Percentiles rank a stretch among this genome's conserved stretches.
Evolutionary conservation across 164 flowering plant species (phyloP).

Genomic region (Nymphaea thermarum): DNA sequence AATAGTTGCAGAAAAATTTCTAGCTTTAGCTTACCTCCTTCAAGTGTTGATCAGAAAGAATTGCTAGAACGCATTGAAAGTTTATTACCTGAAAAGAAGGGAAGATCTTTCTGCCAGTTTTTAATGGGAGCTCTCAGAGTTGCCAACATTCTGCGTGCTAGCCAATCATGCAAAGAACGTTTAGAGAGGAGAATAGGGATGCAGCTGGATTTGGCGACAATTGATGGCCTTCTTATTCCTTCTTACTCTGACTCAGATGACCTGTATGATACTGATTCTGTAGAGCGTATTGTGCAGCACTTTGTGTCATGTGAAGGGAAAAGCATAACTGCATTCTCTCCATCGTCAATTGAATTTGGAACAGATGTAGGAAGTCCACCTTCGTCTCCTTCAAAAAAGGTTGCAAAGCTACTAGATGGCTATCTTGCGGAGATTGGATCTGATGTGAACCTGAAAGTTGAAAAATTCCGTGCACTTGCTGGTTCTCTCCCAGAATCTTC

Average conservation of each 20-base stretch:
- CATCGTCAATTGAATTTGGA: constrained; percentile 30
- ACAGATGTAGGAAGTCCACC: constrained; percentile 40
- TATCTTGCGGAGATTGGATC: constrained; percentile 91
- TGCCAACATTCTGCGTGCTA: constrained; percentile 59
- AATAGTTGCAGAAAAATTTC: constrained; percentile 38
- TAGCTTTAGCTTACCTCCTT: constrained; percentile 57
- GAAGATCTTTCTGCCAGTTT: constrained; percentile 72
- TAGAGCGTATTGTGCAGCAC: constrained; percentile 56
- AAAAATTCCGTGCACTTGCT: constrained; percentile 57
- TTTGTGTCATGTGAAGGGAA: constrained; percentile 45
- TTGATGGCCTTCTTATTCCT: constrained; percentile 78
- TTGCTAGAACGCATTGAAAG: constrained; percentile 56
- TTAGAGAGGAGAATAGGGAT: constrained; percentile 73
- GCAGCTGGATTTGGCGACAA: constrained; percentile 73
- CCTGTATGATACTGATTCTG: constrained; percentile 62
- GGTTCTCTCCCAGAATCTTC: constrained; percentile 77
- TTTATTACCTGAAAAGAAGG: constrained; percentile 69
- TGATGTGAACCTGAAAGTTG: constrained; percentile 81
- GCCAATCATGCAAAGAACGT: constrained; percentile 36
- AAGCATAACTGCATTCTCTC: constrained; percentile 36
- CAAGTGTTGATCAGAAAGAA: constrained; percentile 47
- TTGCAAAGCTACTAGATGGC: constrained; percentile 61
- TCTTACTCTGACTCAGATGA: constrained; percentile 76
- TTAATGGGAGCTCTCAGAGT: constrained; percentile 76
- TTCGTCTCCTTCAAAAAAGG: constrained; percentile 41